phyloP scores from a whole-genome alignment of 495 filamentous ascomycete species.

The Penicillium chermesinum region DNA sequence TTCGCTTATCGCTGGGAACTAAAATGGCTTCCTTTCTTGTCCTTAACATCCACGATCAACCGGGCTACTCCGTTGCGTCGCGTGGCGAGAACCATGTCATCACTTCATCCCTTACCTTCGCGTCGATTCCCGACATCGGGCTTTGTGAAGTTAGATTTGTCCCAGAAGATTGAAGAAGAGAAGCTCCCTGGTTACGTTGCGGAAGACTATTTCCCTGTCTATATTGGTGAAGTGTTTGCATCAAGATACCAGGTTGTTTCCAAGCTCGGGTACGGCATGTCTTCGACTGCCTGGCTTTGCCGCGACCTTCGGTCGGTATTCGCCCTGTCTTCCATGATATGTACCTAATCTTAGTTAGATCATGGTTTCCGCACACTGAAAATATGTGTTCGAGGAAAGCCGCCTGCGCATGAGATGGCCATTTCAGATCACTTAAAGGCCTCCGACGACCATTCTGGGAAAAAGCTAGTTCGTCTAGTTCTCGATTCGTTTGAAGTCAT shows the following conservation, averaged over 20 bases:
- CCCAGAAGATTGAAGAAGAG: conserved; percentile 1
- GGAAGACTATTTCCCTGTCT: background rate
- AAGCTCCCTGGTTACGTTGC: background rate
- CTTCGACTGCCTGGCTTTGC: conserved; percentile 4
- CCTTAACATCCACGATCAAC: no score
- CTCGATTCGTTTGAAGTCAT: background rate
- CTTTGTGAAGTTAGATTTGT: background rate
- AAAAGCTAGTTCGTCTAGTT: background rate
- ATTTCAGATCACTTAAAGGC: background rate
- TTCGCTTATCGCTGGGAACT: no score
- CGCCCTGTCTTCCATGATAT: background rate
- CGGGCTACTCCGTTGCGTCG: no score
- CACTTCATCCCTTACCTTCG: background rate
- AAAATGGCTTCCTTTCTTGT: no score
- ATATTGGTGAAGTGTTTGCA: conserved; percentile 1
- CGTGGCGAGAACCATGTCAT: no score
- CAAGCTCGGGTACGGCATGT: conserved; percentile 1
- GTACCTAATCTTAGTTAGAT: background rate
- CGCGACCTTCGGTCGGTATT: conserved; percentile 1
- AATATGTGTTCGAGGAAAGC: background rate
- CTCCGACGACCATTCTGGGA: background rate
- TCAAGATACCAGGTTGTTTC: conserved; percentile 2
- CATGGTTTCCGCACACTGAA: background rate
- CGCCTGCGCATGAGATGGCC: background rate
- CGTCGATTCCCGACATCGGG: background rate